Conservation (phyloP, 202 grass and related monocot species). For the Setaria viridis region DNA sequence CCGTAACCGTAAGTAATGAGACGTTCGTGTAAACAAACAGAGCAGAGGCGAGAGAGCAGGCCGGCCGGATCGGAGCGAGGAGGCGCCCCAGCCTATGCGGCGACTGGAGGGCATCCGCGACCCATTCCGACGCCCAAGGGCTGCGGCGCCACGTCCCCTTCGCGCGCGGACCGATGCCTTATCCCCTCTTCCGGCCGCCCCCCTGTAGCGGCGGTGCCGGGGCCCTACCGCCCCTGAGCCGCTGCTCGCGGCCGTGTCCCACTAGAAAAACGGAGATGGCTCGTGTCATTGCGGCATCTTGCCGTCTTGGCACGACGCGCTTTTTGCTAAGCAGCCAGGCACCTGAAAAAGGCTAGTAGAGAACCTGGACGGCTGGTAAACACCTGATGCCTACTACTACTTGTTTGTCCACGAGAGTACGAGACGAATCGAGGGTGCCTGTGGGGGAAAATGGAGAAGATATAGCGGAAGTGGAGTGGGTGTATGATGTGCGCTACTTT, state of each 20-base stretch:
- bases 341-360: neutral
- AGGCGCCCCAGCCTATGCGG: slow-evolving; percentile 32
- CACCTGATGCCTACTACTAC: neutral
- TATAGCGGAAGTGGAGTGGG: neutral
- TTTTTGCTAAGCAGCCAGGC: neutral
- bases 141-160: slow-evolving; percentile 2
- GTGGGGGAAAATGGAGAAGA: neutral
- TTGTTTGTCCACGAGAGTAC: neutral
- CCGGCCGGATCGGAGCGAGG: neutral
- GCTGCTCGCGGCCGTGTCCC: slow-evolving; percentile 17
- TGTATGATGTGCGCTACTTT: neutral
- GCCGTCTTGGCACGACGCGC: neutral
- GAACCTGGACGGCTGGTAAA: neutral
- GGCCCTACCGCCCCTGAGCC: neutral
- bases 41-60: neutral
- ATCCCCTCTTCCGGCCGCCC: neutral
- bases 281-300: neutral
- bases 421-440: neutral
- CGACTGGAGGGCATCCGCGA: slow-evolving; percentile 37
- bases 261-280: slow-evolving; percentile 1
- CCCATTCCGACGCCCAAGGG: slow-evolving; percentile 48
- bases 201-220: too few species aligned
- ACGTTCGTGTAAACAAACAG: slow-evolving; percentile 9
- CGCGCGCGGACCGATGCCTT: neutral
- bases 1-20: neutral